Evolutionary conservation across 2,329 filamentous ascomycete species (phyloP), one percentile per base, ranked within the genome.

Genomic region (Drechslerella coelobrocha): DNA sequence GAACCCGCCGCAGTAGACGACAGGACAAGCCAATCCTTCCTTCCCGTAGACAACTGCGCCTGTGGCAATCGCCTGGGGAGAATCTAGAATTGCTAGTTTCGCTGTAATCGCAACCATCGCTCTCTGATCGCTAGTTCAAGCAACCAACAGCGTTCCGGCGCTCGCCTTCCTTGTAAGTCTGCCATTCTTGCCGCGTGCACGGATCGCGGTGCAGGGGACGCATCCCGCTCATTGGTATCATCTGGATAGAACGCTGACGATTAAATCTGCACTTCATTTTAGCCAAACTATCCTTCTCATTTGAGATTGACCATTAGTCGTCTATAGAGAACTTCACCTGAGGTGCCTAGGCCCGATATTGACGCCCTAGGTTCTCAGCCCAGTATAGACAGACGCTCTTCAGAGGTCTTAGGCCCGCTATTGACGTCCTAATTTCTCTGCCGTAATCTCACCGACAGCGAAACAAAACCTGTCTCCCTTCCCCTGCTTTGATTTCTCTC

Each of bases 271-370:
- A n/a, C n/a, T n/a, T n/a, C n/a, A n/a, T n/a, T n/a, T n/a, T n/a
- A n/a, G n/a, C n/a, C n/a, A n/a, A n/a, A 48, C 54, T 59, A 39
- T 48, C 41, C 26, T 31, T 48, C 39, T 55, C 37, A 26, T 29
- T 24, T 61, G 39, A 61, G 63, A 54, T 68, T 69, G 65, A 59
- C 65, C 29, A 29, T 23, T n/a, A n/a, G 47, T 53, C 21, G 37
- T 52, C 57, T 61, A 34, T 61, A 52, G 47, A 61, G 45, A 52
- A 34, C 37, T 37, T 52, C 23, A 26, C 41, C 21, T 37, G 53
- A 31, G 26, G 26, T 45, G n/a, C 34, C 51, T 45, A 34, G 45
- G 45, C 34, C 59, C 37, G 17, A 19, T 51, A 61, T 56, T 47
- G 31, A 57, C 24, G 26, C 48, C 27, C 37, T 53, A 57, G 52